Evolutionary conservation across 768 basidiomycete genomes (phyloP), one percentile per base, ranked within the genome.

Genomic region (Inosperma sp.): DNA sequence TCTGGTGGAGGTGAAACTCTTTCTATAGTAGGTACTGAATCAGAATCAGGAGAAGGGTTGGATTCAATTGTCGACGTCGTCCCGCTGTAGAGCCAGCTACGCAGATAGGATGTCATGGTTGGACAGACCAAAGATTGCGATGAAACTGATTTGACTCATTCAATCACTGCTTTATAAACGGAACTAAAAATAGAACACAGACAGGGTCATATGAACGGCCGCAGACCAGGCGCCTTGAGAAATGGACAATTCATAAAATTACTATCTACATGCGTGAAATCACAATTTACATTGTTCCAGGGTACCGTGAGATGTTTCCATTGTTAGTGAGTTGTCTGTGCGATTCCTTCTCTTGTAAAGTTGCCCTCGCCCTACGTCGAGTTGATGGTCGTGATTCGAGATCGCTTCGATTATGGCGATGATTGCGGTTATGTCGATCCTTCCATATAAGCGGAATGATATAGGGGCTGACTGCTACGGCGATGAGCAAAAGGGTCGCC

Each of bases 91-190:
- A 84, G 68, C 84, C 83, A 86, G 57, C 72, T 74, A 30, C 75
- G 77, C 48, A 86, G 69, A 62, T 81, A 83, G 8, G 82, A 80
- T 16, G 80, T 65, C 81, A 82, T 82, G 41, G 51, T 55, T 36
- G 44, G 27, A 41, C 36, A 35, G 46, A 36, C 49, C 47, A 46
- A 44, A 52, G 39, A 47, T 41, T 40, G n/a, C n/a, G n/a, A n/a
- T n/a, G n/a, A n/a, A n/a, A n/a, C n/a, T n/a, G n/a, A n/a, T n/a
- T n/a, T n/a, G n/a, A n/a, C n/a, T n/a, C n/a, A n/a, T n/a, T n/a
- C n/a, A n/a, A n/a, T n/a, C n/a, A n/a, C n/a, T n/a, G n/a, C n/a
- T n/a, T n/a, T n/a, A n/a, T n/a, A n/a, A n/a, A n/a, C n/a, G n/a
- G n/a, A n/a, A n/a, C n/a, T n/a, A n/a, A n/a, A n/a, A n/a, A n/a